Evolutionary conservation across 176 grass and related monocot genomes (phyloP).

Genomic region (Paspalum notatum): DNA sequence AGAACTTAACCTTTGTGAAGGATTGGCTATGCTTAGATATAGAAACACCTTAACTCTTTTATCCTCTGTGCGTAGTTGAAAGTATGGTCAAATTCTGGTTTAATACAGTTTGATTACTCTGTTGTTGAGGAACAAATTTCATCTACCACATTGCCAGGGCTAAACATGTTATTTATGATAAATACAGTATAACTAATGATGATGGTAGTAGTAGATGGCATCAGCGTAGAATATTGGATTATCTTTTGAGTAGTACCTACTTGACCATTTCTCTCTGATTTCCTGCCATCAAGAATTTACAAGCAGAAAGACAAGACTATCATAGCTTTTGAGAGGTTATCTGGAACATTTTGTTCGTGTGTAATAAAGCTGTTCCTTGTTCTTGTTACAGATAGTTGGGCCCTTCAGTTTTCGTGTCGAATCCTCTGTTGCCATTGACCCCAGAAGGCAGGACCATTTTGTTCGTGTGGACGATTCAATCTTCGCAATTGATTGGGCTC

Average conservation of each 20-base stretch:
- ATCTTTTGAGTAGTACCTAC: not conserved
- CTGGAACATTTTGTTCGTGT: not conserved
- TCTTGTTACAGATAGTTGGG: constrained; percentile 66
- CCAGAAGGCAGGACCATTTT: constrained; percentile 51
- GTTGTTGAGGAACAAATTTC: constrained; percentile 6
- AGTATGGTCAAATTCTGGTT: not conserved
- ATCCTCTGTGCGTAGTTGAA: not conserved
- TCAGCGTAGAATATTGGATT: constrained; percentile 9
- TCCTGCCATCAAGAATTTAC: not conserved
- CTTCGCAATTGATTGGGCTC: constrained; percentile 90
- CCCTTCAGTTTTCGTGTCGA: constrained; percentile 93
- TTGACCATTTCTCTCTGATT: constrained; percentile 5
- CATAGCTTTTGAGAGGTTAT: not conserved
- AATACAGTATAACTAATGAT: not conserved
- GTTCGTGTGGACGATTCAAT: constrained; percentile 66
- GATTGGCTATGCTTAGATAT: constrained; percentile 3
- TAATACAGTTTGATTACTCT: not conserved
- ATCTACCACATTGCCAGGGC: constrained; percentile 2
- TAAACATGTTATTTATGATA: constrained; percentile 13
- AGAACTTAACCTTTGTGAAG: constrained; percentile 31
- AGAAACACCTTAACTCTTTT: not conserved
- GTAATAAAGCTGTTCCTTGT: constrained; percentile 12
- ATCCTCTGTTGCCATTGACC: constrained; percentile 64
- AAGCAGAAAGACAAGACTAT: constrained; percentile 18
- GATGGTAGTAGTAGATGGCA: not conserved